Percentiles rank a stretch among this genome's conserved stretches.
Conservation (phyloP, 2,329 filamentous ascomycete species). For the Cladobotryum mycophilum region DNA sequence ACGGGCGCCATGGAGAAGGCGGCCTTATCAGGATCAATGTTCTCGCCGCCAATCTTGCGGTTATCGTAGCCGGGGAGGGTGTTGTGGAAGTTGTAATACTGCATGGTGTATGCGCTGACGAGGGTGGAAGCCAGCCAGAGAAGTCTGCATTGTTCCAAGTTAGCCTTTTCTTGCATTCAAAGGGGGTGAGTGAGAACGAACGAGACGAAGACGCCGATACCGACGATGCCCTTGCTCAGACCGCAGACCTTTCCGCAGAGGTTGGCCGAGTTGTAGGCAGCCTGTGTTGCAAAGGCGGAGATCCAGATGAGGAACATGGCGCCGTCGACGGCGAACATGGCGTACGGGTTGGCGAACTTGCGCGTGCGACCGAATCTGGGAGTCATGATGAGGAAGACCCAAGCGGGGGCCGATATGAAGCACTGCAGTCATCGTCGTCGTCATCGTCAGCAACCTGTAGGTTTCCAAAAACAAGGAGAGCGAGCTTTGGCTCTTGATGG, state of each 20-base stretch:
- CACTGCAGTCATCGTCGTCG: conserved; percentile 37
- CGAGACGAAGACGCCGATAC: conserved; percentile 56
- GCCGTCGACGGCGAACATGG: conserved; percentile 53
- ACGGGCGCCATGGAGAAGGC: conserved; percentile 63
- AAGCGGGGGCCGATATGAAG: conserved; percentile 57
- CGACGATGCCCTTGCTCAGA: conserved; percentile 59
- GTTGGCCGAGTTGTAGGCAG: conserved; percentile 53
- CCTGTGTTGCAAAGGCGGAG: conserved; percentile 60
- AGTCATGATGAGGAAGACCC: conserved; percentile 59
- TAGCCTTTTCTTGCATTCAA: neutral
- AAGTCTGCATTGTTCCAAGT: conserved; percentile 37
- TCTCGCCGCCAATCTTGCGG: conserved; percentile 34
- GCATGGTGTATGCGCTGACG: conserved; percentile 53
- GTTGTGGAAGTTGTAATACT: conserved; percentile 57
- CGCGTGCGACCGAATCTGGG: conserved; percentile 57
- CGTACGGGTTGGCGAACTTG: conserved; percentile 55
- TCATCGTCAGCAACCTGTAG: neutral
- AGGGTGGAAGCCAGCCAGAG: conserved; percentile 48
- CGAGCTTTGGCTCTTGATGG: neutral
- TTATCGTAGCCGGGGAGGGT: conserved; percentile 56
- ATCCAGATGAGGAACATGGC: conserved; percentile 57
- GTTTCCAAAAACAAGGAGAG: too few relatives aligned
- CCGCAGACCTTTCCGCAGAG: conserved; percentile 51
- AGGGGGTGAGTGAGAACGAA: conserved; percentile 31
- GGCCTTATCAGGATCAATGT: conserved; percentile 63